Base-by-base conservation (phyloP, 1,139 yeast genomes). In the Diutina sp. region DNA sequence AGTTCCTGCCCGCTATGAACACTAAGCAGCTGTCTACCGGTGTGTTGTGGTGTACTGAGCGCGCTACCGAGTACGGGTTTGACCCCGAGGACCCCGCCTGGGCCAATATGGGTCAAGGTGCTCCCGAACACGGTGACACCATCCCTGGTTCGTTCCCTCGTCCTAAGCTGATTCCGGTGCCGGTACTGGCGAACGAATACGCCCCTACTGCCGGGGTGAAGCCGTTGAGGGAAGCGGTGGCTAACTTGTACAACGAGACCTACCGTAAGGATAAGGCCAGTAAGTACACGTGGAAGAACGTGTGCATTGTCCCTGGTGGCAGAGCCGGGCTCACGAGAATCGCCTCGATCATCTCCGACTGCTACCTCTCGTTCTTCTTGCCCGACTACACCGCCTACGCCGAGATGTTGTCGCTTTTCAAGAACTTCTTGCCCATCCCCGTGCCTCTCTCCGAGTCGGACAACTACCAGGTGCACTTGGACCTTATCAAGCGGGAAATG, bases 361-460 rank as follows among this genome's bases (percentile, higher is more conserved):
- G 87, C 63, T 83, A 83, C 65, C 69, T 83, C 58, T 79, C 85
- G 21, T 83, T 82, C 67, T 83, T 83, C 66, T 72, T 83, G 62
- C 88, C 88, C 4, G 88, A 83, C 66, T 83, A 83, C 65, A 83
- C 88, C 30, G 88, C 88, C 4, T 83, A 83, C 64, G 85, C 88
- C n/a, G 88, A 83, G 67, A 83, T 83, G 87, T 72, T 83, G 63
- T 80, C 86, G 14, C 72, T 82, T 57, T 83, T 83, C 71, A 83
- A 83, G 71, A 83, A 83, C 67, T 83, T 83, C 65, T 79, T 85
- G 1, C 87, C 87, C 7, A 82, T 83, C 57, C 88, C 88, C 1
- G 87, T 82, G 11, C 87, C 87, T 1, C 71, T 83, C 62, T 78
- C 75, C 60, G 86, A 83, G 62, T 72, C 77, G 25, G 87, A 83